A percentile compares a stretch with the other conserved stretches of the same genome.
Conservation (phyloP, 164 flowering plant genomes). For the Magnolia officinalis region DNA sequence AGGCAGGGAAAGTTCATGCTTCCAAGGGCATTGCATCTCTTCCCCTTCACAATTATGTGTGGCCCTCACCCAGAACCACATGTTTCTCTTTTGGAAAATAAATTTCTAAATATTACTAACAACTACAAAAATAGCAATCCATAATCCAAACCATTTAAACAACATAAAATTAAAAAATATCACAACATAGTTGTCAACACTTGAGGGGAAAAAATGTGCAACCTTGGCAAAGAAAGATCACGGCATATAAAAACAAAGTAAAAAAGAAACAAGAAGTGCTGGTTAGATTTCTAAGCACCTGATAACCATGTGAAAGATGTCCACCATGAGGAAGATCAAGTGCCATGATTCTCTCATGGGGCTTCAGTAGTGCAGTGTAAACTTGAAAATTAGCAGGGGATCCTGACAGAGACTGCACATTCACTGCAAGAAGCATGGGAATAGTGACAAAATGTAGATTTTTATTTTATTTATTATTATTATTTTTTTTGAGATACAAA, state of each 20-base stretch:
- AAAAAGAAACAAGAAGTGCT: neutral
- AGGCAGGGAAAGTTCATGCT: neutral
- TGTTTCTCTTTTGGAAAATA: neutral
- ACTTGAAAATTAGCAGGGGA: slow-evolving; percentile 97
- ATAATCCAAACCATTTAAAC: too few relatives aligned
- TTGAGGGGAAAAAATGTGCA: too few relatives aligned
- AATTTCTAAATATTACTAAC: neutral
- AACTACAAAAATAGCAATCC: too few relatives aligned
- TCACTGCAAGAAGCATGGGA: slow-evolving; percentile 50
- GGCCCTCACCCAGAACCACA: neutral
- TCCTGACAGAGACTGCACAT: slow-evolving; percentile 94
- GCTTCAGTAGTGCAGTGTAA: slow-evolving; percentile 88
- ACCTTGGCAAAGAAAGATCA: neutral
- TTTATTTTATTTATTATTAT: neutral
- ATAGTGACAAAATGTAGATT: too few relatives aligned
- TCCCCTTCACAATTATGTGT: neutral
- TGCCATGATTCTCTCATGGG: slow-evolving; percentile 99
- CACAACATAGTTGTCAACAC: neutral
- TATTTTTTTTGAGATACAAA: too few relatives aligned
- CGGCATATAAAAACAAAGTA: neutral
- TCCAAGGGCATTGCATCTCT: neutral
- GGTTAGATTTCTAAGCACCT: slow-evolving; percentile 20
- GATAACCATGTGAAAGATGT: slow-evolving; percentile 84
- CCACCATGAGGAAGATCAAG: slow-evolving; percentile 97
- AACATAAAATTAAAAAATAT: too few relatives aligned